Evolutionary conservation across 768 basidiomycete species (phyloP).

Genomic region (Daedaleopsis nitida): DNA sequence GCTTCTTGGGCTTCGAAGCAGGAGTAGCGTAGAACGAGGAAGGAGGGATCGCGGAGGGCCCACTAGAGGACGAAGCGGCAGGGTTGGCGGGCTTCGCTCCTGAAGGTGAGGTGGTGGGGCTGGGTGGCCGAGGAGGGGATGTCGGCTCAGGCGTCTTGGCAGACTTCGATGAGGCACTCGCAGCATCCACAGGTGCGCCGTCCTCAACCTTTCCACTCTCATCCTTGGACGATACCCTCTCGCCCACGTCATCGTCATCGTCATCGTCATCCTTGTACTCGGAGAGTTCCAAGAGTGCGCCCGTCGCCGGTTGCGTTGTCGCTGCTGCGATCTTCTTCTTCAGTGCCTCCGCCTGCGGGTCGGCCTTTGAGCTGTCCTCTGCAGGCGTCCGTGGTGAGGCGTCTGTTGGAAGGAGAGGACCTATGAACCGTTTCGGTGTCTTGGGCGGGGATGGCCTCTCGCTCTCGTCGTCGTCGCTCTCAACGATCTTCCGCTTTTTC

Average conservation of each 20-base stretch:
- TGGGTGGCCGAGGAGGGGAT: conserved; percentile 27
- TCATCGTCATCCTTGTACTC: conserved; percentile 42
- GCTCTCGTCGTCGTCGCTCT: conserved; percentile 47
- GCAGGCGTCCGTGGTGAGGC: conserved; percentile 24
- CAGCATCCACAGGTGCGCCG: not conserved
- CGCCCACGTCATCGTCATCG: conserved; percentile 34
- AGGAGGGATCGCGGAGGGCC: conserved; percentile 34
- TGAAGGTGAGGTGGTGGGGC: conserved; percentile 9
- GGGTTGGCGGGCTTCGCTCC: conserved; percentile 31
- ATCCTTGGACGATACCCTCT: conserved; percentile 25
- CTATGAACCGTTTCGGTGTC: conserved; percentile 59
- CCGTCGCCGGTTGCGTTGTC: conserved; percentile 25
- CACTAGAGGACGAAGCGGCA: conserved; percentile 27
- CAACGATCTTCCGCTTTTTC: conserved; percentile 53
- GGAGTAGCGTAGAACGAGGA: conserved; percentile 39
- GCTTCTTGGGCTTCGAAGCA: conserved; percentile 34
- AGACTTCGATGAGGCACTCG: conserved; percentile 20
- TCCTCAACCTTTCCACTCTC: not conserved
- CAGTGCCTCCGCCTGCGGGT: conserved; percentile 56
- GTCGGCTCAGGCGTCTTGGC: conserved; percentile 31
- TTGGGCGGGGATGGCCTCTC: conserved; percentile 52
- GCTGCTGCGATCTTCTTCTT: conserved; percentile 56
- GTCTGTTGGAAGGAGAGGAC: conserved; percentile 61
- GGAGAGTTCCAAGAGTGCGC: conserved; percentile 40
- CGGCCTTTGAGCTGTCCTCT: conserved; percentile 32